phyloP scores from a whole-genome alignment of 1,284 basidiomycete species.

The Rhodotorula sp. region DNA sequence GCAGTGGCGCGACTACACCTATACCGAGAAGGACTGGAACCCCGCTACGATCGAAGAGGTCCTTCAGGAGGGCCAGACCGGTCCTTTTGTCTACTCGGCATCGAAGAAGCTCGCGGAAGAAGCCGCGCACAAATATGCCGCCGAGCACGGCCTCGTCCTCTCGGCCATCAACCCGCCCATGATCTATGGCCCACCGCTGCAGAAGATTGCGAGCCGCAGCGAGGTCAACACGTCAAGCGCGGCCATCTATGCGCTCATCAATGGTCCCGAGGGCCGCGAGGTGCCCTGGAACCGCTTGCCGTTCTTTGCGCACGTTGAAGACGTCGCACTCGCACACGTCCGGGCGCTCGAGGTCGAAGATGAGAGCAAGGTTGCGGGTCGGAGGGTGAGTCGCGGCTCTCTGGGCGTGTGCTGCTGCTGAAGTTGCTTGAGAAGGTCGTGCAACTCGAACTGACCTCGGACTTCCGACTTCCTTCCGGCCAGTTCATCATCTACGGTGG shows the following conservation, averaged over 20 bases:
- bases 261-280: slow-evolving; percentile 22
- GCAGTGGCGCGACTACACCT: slow-evolving; percentile 41
- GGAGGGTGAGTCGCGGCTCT: slow-evolving; percentile 10
- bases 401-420: not conserved
- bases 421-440: too few species aligned
- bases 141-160: slow-evolving; percentile 27
- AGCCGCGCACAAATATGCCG: slow-evolving; percentile 47
- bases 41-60: slow-evolving; percentile 45
- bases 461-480: accelerated
- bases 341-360: slow-evolving; percentile 41
- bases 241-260: slow-evolving; percentile 45
- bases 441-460: too few species aligned
- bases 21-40: slow-evolving; percentile 49
- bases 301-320: slow-evolving; percentile 48
- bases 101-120: slow-evolving; percentile 49
- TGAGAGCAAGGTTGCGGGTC: slow-evolving; percentile 34
- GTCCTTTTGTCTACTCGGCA: slow-evolving; percentile 45
- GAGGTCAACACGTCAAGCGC: slow-evolving; percentile 40
- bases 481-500: slow-evolving; percentile 40
- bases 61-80: slow-evolving; percentile 39
- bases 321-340: slow-evolving; percentile 48
- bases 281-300: slow-evolving; percentile 50
- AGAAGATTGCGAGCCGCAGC: slow-evolving; percentile 14
- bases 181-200: slow-evolving; percentile 42
- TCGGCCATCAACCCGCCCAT: slow-evolving; percentile 41